phyloP scores from a whole-genome alignment of 306 rosid genomes.

The Spatholobus suberectus region DNA sequence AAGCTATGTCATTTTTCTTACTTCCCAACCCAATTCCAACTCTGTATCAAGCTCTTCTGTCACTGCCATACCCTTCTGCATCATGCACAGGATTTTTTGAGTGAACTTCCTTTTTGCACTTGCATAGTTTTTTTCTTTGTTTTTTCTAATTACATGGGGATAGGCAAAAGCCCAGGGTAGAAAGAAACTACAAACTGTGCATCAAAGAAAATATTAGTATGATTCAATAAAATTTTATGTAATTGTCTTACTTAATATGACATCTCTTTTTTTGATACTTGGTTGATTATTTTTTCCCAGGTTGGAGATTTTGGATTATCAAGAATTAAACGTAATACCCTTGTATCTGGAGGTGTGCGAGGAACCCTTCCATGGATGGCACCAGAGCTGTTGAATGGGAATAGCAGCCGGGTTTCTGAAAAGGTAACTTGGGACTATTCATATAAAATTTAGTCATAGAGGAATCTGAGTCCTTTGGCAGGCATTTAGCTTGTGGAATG shows the following conservation, averaged over 20 bases:
- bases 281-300: constrained; percentile 47
- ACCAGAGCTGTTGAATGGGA: constrained; percentile 85
- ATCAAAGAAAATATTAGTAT: neutral
- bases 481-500: constrained; percentile 33
- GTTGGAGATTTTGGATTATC: constrained; percentile 97
- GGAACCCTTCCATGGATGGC: constrained; percentile 99
- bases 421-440: constrained; percentile 60
- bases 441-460: constrained; percentile 12
- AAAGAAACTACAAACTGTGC: neutral
- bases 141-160: too few relatives aligned
- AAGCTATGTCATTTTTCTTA: too few relatives aligned
- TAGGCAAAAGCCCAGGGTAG: neutral
- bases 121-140: too few relatives aligned
- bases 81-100: neutral
- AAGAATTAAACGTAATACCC: constrained; percentile 85
- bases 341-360: constrained; percentile 94
- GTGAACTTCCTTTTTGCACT: too few relatives aligned
- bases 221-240: neutral
- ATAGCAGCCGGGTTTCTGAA: constrained; percentile 86
- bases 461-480: constrained; percentile 25
- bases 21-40: neutral
- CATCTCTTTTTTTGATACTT: neutral
- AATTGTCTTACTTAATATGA: neutral
- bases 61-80: neutral
- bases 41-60: neutral